phyloP scores from a whole-genome alignment of 1,139 yeast species.

The Protomyces arabidopsidicola region DNA sequence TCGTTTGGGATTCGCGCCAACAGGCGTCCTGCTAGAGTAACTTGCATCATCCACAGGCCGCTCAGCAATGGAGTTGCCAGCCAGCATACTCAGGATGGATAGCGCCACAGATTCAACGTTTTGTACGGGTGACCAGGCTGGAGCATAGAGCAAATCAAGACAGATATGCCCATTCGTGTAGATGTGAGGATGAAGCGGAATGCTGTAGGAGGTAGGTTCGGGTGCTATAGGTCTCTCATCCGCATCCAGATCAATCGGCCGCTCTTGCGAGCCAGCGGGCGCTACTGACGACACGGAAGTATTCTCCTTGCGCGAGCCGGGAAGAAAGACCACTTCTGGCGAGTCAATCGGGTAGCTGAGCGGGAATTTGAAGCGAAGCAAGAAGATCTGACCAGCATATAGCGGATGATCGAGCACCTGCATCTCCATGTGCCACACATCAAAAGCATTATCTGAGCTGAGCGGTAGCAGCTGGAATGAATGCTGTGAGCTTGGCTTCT shows the following conservation, averaged over 20 bases:
- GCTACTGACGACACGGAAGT: neutral
- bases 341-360: constrained; percentile 10
- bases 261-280: neutral
- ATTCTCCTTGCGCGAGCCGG: neutral
- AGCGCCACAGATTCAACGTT: constrained; percentile 8
- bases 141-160: constrained; percentile 21
- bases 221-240: neutral
- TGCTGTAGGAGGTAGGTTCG: neutral
- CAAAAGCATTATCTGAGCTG: neutral
- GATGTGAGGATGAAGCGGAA: constrained; percentile 15
- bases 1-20: constrained; percentile 8
- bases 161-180: constrained; percentile 24
- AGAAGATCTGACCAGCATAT: constrained; percentile 1
- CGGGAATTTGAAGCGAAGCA: constrained; percentile 3
- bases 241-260: neutral
- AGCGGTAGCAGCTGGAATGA: constrained; percentile 1
- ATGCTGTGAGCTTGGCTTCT: neutral
- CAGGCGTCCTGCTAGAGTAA: constrained; percentile 5
- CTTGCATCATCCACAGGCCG: constrained; percentile 20
- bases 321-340: constrained; percentile 1
- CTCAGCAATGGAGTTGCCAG: constrained; percentile 8
- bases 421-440: constrained; percentile 7
- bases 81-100: constrained; percentile 19
- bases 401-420: constrained; percentile 1
- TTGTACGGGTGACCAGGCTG: constrained; percentile 23